Percentiles rank a stretch among this genome's conserved stretches.
Conservation (phyloP, 1,284 basidiomycete genomes). For the Stereum hirsutum region DNA sequence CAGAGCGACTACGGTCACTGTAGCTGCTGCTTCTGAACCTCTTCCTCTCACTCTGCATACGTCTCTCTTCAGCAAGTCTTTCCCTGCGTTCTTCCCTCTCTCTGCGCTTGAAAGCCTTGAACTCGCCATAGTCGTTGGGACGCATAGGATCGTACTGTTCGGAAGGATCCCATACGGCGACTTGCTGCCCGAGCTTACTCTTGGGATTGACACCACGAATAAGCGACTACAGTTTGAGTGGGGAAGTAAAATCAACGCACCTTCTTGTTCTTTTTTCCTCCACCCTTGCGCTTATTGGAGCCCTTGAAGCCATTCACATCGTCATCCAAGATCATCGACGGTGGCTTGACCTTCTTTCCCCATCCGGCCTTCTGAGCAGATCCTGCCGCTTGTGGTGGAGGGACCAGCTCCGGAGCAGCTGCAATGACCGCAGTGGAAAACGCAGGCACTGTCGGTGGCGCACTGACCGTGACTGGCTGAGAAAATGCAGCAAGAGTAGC, state of each 20-base stretch:
- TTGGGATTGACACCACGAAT: slow-evolving; percentile 19
- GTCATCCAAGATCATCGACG: slow-evolving; percentile 79
- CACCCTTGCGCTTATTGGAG: slow-evolving; percentile 37
- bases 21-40: slow-evolving; percentile 48
- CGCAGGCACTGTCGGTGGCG: slow-evolving; percentile 31
- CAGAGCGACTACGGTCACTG: slow-evolving; percentile 55
- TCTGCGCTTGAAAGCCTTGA: slow-evolving; percentile 67
- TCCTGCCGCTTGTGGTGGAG: slow-evolving; percentile 17
- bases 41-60: slow-evolving; percentile 50
- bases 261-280: slow-evolving; percentile 44
- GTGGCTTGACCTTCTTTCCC: slow-evolving; percentile 84
- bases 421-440: slow-evolving; percentile 60
- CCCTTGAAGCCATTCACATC: slow-evolving; percentile 77
- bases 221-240: background rate
- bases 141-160: slow-evolving; percentile 74
- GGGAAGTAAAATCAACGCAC: slow-evolving; percentile 26
- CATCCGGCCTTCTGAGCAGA: slow-evolving; percentile 38
- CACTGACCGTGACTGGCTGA: slow-evolving; percentile 14
- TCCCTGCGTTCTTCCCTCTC: slow-evolving; percentile 64
- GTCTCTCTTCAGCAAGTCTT: slow-evolving; percentile 47
- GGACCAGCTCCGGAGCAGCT: slow-evolving; percentile 55
- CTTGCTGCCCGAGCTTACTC: slow-evolving; percentile 49
- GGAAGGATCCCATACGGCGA: slow-evolving; percentile 62
- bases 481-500: slow-evolving; percentile 11
- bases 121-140: slow-evolving; percentile 83